phyloP scores from a whole-genome alignment of 768 basidiomycete species.

The Galerina marginata region DNA sequence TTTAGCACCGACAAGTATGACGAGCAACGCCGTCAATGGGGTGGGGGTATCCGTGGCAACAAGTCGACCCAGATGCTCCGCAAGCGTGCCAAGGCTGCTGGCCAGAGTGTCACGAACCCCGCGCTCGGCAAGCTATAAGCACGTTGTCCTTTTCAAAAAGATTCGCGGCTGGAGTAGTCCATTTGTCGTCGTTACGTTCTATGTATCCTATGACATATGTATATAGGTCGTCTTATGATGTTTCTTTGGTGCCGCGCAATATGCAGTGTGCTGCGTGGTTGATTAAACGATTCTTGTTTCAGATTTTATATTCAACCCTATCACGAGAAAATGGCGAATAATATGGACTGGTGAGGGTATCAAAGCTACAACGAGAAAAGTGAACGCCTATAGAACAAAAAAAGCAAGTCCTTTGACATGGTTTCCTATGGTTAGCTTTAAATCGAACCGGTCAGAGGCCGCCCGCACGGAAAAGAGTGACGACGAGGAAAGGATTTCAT shows the following conservation, averaged over 20 bases:
- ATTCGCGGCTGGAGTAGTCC: slow-evolving; percentile 6
- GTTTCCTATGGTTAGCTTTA: no score
- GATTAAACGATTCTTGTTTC: background rate
- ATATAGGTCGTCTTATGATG: slow-evolving; percentile 11
- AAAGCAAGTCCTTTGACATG: no score
- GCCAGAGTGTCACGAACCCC: slow-evolving; percentile 63
- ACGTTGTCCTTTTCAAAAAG: slow-evolving; percentile 16
- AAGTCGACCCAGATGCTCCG: slow-evolving; percentile 93
- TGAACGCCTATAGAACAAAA: no score
- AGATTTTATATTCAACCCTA: no score
- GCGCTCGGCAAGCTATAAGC: slow-evolving; percentile 68
- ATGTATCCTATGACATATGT: slow-evolving; percentile 15
- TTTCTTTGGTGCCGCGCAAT: slow-evolving; percentile 17
- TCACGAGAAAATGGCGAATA: no score
- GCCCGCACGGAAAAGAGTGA: no score
- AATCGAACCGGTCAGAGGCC: no score
- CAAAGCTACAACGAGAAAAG: no score
- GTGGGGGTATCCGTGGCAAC: slow-evolving; percentile 94
- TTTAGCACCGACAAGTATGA: slow-evolving; percentile 90
- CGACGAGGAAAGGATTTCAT: no score
- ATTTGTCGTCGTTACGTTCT: slow-evolving; percentile 15
- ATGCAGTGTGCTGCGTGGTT: slow-evolving; percentile 23
- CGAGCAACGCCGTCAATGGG: slow-evolving; percentile 90
- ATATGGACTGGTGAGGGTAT: no score
- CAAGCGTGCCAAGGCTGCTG: slow-evolving; percentile 92